These are phyloP conservation scores for Colletotrichum scovillei DNA, from an alignment of 2,329 filamentous ascomycete species.

Conservation along the genomic window DNA sequence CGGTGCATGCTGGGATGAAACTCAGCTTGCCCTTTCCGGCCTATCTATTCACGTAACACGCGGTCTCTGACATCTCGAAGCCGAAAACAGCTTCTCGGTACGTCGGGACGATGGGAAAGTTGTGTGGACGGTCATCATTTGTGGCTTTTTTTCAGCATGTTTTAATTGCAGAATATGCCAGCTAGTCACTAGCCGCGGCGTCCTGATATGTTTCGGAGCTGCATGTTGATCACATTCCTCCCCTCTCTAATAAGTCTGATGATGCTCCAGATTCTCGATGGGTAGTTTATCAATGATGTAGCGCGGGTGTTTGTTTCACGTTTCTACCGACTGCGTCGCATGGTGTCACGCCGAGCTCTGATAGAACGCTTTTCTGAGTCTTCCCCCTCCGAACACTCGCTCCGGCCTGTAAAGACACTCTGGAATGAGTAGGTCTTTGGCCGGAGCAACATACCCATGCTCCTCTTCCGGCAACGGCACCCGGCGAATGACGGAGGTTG, in stretches of 20 bases:
- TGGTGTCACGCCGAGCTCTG: not conserved
- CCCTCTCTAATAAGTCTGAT: not conserved
- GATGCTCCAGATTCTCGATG: slow-evolving; percentile 19
- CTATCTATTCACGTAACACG: not conserved
- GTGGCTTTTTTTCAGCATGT: not conserved
- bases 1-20: not conserved
- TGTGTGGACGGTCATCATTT: not conserved
- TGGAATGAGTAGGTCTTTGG: not conserved
- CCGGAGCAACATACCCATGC: not conserved
- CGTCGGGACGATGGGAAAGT: not conserved
- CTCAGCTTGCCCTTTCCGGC: not conserved
- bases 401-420: not conserved
- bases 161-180: not conserved
- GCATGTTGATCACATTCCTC: slow-evolving; percentile 22
- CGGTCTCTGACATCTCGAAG: no score
- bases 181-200: not conserved
- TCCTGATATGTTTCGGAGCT: not conserved
- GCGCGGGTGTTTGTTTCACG: not conserved
- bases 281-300: not conserved
- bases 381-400: no score
- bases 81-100: not conserved
- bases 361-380: not conserved
- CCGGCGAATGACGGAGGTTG: not conserved
- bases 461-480: not conserved
- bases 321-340: not conserved